Evolutionary conservation across 371 early-diverging fungal species (phyloP).

Genomic region (Mortierella sp.): DNA sequence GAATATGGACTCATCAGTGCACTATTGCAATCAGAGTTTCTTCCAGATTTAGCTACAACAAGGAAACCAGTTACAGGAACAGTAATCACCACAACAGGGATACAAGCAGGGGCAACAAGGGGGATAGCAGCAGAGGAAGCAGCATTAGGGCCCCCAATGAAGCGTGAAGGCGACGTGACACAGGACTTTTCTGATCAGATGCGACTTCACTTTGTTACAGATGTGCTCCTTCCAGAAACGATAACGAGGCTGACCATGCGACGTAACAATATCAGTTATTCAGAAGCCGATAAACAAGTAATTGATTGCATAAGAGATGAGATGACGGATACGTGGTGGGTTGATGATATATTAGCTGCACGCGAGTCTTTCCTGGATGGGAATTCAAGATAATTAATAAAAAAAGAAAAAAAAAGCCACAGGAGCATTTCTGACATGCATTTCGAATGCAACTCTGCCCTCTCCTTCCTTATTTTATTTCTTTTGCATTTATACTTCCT

Average conservation of each 20-base stretch:
- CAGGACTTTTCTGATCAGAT: conserved; percentile 24
- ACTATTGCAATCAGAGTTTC: conserved; percentile 40
- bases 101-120: neutral
- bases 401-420: neutral
- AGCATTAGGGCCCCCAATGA: conserved; percentile 20
- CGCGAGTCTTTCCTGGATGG: conserved; percentile 50
- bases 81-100: too few species aligned
- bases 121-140: too few species aligned
- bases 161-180: conserved; percentile 26
- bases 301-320: conserved; percentile 16
- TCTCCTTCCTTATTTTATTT: neutral
- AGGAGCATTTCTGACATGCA: neutral
- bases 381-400: neutral
- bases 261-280: conserved; percentile 10
- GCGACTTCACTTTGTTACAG: conserved; percentile 40
- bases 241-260: conserved; percentile 41
- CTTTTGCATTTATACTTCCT: neutral
- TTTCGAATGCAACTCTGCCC: neutral
- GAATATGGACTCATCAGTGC: conserved; percentile 23
- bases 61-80: neutral
- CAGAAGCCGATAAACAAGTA: conserved; percentile 28
- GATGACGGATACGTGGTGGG: conserved; percentile 35
- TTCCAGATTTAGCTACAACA: conserved; percentile 35
- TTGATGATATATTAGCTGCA: conserved; percentile 44
- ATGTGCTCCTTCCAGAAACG: conserved; percentile 44